A percentile compares a stretch with the other conserved stretches of the same genome.
phyloP scores from a whole-genome alignment of 768 basidiomycete species.

The Auricularia auricula-judae region DNA sequence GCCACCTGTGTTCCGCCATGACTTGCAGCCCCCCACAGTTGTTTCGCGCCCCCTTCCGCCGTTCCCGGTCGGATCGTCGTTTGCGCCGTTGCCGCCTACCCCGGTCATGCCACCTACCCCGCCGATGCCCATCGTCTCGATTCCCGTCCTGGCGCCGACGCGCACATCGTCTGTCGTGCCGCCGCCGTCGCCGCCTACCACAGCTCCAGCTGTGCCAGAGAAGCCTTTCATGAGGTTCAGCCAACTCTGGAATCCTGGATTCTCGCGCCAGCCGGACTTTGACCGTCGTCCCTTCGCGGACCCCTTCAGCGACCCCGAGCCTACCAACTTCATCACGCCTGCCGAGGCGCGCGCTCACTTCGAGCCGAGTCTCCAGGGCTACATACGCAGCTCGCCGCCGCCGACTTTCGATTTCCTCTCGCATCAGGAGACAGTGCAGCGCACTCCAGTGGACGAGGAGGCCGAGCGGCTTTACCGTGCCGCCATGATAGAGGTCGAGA shows the following conservation, averaged over 20 bases:
- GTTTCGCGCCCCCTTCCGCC: not conserved
- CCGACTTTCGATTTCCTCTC: not conserved
- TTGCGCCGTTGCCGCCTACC: not conserved
- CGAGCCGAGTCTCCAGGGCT: not conserved
- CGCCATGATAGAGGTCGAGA: not conserved
- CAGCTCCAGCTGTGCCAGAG: not conserved
- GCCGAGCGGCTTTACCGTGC: not conserved
- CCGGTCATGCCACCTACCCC: not conserved
- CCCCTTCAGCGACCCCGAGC: not conserved
- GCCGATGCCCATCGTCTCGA: not conserved
- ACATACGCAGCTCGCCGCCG: not conserved
- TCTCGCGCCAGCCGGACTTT: constrained; percentile 4
- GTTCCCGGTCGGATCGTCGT: not conserved
- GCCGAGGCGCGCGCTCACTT: not conserved
- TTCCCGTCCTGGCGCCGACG: not conserved
- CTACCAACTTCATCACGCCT: not conserved
- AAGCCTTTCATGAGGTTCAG: not conserved
- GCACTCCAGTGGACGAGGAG: not conserved
- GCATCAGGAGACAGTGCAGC: not conserved
- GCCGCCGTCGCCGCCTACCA: not conserved
- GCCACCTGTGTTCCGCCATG: too few species aligned
- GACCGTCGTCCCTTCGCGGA: not conserved
- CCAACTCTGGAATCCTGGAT: not conserved
- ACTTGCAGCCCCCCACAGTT: too few species aligned
- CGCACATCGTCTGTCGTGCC: not conserved